Percentiles rank a stretch among this genome's conserved stretches.
These are phyloP conservation scores for Hypocreales sp. DNA, from an alignment of 2,329 filamentous ascomycete genomes.

Conservation along the genomic window DNA sequence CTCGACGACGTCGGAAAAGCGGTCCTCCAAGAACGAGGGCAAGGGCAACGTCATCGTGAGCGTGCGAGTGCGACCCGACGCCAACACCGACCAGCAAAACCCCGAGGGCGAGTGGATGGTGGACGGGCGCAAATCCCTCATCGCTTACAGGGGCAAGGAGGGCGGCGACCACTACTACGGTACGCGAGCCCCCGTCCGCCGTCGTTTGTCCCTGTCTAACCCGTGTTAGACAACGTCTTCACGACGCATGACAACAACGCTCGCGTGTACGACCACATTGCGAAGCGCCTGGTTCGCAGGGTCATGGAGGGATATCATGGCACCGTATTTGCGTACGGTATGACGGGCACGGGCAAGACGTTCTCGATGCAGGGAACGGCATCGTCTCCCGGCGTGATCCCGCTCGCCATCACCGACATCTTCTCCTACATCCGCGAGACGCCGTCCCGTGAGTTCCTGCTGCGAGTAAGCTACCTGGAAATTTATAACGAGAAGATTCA, in stretches of 20 bases:
- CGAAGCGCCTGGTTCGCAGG: constrained; percentile 82
- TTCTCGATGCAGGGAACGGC: constrained; percentile 99
- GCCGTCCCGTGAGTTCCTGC: constrained; percentile 79
- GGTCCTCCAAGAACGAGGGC: constrained; percentile 44
- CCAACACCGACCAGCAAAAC: constrained; percentile 41
- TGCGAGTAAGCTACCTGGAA: constrained; percentile 94
- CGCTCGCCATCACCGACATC: constrained; percentile 93
- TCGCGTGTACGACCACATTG: constrained; percentile 84
- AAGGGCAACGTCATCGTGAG: constrained; percentile 96
- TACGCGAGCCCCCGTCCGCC: constrained; percentile 25
- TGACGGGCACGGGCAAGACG: constrained; percentile 97
- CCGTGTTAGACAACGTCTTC: constrained; percentile 76
- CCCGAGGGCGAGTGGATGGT: constrained; percentile 82
- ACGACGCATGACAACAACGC: constrained; percentile 86
- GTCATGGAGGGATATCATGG: constrained; percentile 99
- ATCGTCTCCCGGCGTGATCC: constrained; percentile 89
- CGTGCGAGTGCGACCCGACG: constrained; percentile 80
- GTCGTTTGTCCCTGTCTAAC: constrained; percentile 1
- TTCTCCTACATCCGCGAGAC: constrained; percentile 98
- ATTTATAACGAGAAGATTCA: constrained; percentile 99
- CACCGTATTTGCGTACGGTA: constrained; percentile 96
- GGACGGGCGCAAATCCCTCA: constrained; percentile 65
- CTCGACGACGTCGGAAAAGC: constrained; percentile 25
- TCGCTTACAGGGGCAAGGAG: constrained; percentile 76
- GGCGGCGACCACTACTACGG: constrained; percentile 87